Evolutionary conservation across 2,329 filamentous ascomycete species (phyloP), one percentile per base, ranked within the genome.

Genomic region (Xylariaceae sp.): DNA sequence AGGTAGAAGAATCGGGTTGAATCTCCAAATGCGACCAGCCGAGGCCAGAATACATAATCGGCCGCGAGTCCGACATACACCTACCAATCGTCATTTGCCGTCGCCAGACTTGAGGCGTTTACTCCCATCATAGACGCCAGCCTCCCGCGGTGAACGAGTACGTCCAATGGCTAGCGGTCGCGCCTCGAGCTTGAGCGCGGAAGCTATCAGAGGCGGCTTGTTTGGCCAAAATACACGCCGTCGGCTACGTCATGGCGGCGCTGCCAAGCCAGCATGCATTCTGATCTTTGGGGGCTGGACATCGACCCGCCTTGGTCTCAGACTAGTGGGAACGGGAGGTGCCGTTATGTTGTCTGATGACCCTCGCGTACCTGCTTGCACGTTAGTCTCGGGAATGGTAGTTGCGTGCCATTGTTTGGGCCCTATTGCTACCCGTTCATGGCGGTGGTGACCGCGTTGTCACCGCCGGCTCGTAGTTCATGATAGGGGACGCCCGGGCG

Each of bases 231-330:
- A 21, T 58, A 47, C 63, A 61, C 49, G 63, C 62, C 9, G 34
- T 55, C 21, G 47, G 56, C 21, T 65, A 62, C 42, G 58, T 56
- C 16, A 30, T 49, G 10, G 42, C 57, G 15, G 58, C 55, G 6
- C 57, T 65, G 5, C 63, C 63, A 61, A 41, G 58, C 59, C 64
- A 1, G 65, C 61, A 69, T 41, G 6, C 57, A 13, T 62, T 59
- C 1, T 68, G 66, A 1, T 61, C 68, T 15, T 61, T 63, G n/a
- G 62, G 61, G 2, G 55, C 57, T n/a, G 64, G 5, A 65, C 72
- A 29, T 67, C 63, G 36, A 72, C 72, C 26, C 50, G 54, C 66
- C 5, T 62, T 70, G 42, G 63, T 54, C 21, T 64, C 67, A 5
- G 49, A 59, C 15, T 12, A 10, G n/a, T n/a, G n/a, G n/a, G 9